Evolutionary conservation across 1,284 basidiomycete species (phyloP).

Genomic region (Fomes fomentarius): DNA sequence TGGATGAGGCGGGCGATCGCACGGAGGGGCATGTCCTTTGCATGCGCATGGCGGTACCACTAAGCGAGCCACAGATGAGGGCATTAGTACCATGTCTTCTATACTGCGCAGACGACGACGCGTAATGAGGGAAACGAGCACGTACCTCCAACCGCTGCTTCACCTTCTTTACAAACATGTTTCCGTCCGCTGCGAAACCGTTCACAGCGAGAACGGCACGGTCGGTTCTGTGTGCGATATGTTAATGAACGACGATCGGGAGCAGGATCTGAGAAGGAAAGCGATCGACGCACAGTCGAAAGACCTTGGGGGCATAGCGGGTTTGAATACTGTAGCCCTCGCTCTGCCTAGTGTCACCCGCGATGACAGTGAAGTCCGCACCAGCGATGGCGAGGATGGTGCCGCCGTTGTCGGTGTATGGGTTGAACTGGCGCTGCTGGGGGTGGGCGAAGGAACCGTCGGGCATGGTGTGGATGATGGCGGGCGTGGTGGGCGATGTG

Average conservation of each 20-base stretch:
- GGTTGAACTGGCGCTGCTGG: constrained; percentile 75
- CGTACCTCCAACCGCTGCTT: constrained; percentile 89
- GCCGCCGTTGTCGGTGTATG: constrained; percentile 90
- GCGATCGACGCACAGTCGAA: constrained; percentile 64
- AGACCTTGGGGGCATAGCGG: constrained; percentile 92
- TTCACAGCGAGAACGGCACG: constrained; percentile 92
- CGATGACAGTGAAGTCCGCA: constrained; percentile 89
- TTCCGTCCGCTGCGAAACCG: constrained; percentile 94
- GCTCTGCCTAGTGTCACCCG: constrained; percentile 93
- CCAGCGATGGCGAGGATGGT: constrained; percentile 95
- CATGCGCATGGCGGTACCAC: constrained; percentile 96
- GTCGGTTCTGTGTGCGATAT: constrained; percentile 70
- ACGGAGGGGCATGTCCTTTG: constrained; percentile 91
- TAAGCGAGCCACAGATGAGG: constrained; percentile 34
- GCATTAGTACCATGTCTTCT: too few species aligned
- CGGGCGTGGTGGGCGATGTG: constrained; percentile 23
- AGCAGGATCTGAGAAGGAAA: constrained; percentile 2
- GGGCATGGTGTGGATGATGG: too few species aligned
- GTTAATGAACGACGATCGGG: constrained; percentile 1
- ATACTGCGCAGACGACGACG: constrained; percentile 4
- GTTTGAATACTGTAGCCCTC: constrained; percentile 96
- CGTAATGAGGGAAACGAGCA: constrained; percentile 8
- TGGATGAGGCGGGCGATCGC: constrained; percentile 94
- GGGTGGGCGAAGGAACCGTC: constrained; percentile 44
- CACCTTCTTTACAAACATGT: constrained; percentile 94